Percentiles rank a stretch among this genome's conserved stretches.
phyloP scores from a whole-genome alignment of 1,284 basidiomycete genomes.

The Ustilago lituana region DNA sequence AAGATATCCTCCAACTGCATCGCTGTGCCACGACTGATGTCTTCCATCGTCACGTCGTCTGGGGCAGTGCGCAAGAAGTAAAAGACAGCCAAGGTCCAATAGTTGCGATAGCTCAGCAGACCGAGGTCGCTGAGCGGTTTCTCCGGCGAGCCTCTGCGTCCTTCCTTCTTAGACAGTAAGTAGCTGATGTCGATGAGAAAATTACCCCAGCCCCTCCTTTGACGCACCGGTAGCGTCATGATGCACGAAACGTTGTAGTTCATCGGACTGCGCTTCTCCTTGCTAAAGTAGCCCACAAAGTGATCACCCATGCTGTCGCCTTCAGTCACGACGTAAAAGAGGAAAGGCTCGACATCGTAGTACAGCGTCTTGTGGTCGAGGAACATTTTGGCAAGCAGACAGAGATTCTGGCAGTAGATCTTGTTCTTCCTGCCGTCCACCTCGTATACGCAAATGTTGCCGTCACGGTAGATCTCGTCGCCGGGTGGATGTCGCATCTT shows the following conservation, averaged over 20 bases:
- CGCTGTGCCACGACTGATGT: conserved; percentile 84
- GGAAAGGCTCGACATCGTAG: conserved; percentile 98
- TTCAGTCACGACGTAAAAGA: conserved; percentile 98
- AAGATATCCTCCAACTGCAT: conserved; percentile 92
- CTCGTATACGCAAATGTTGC: conserved; percentile 89
- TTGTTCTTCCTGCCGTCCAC: conserved; percentile 98
- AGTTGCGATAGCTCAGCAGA: conserved; percentile 89
- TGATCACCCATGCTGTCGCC: conserved; percentile 86
- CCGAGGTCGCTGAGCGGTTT: conserved; percentile 97
- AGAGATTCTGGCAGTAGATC: conserved; percentile 99
- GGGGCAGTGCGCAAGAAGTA: conserved; percentile 56
- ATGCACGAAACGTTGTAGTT: conserved; percentile 96
- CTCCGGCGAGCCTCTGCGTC: conserved; percentile 95
- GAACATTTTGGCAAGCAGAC: conserved; percentile 98
- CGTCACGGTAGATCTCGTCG: conserved; percentile 96
- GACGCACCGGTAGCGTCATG: conserved; percentile 96
- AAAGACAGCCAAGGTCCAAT: conserved; percentile 93
- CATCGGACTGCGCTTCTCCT: conserved; percentile 95
- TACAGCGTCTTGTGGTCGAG: conserved; percentile 99
- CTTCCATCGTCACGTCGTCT: conserved; percentile 69
- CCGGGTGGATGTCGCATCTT: conserved; percentile 94
- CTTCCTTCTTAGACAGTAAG: conserved; percentile 92
- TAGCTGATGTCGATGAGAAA: conserved; percentile 87
- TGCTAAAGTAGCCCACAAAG: conserved; percentile 98
- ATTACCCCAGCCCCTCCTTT: conserved; percentile 89